Evolutionary conservation across 768 basidiomycete genomes (phyloP).

Genomic region (Mycena crocata): DNA sequence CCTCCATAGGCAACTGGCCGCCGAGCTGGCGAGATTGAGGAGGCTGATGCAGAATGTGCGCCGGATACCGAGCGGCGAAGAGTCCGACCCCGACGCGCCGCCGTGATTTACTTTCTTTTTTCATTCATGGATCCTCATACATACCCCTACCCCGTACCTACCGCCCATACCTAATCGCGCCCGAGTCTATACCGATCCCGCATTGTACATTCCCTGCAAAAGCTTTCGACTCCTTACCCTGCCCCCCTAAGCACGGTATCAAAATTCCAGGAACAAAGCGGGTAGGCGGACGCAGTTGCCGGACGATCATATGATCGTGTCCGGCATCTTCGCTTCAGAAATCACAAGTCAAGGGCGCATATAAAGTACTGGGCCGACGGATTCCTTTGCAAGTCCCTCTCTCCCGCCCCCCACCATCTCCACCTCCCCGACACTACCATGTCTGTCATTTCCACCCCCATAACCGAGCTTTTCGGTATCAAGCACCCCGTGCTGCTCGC

Average conservation of each 20-base stretch:
- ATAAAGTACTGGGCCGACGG: too few species aligned
- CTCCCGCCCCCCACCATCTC: too few species aligned
- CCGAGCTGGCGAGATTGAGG: slow-evolving; percentile 75
- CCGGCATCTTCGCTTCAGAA: neutral
- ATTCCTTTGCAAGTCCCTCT: neutral
- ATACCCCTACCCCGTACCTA: too few species aligned
- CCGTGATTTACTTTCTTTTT: slow-evolving; percentile 9
- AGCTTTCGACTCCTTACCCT: too few species aligned
- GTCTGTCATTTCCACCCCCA: slow-evolving; percentile 73
- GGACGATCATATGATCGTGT: neutral
- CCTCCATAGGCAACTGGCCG: slow-evolving; percentile 61
- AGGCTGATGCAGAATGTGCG: slow-evolving; percentile 76
- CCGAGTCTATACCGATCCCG: neutral
- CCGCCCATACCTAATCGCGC: too few species aligned
- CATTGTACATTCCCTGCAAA: too few species aligned
- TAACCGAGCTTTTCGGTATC: slow-evolving; percentile 90
- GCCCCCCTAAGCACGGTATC: too few species aligned
- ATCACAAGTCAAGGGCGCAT: neutral
- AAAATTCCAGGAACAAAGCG: too few species aligned
- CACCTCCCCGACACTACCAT: neutral
- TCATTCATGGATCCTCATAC: neutral
- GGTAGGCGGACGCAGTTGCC: too few species aligned
- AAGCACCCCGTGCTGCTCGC: slow-evolving; percentile 91
- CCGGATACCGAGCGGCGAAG: slow-evolving; percentile 39
- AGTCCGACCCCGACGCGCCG: slow-evolving; percentile 6